Conservation (phyloP, 139 green algal species). For the Volvox africanus region DNA sequence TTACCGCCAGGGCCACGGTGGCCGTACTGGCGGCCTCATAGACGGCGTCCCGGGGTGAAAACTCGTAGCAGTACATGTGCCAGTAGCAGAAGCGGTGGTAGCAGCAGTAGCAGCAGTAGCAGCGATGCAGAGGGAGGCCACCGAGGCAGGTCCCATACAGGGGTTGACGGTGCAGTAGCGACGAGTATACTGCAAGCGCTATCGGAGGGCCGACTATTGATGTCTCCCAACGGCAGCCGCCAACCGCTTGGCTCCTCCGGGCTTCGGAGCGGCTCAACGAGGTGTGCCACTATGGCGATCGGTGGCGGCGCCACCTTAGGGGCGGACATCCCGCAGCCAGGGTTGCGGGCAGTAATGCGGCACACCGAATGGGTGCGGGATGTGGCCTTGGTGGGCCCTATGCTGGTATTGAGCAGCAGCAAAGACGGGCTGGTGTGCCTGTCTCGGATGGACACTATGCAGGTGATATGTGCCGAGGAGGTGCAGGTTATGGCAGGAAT, state of each 20-base stretch:
- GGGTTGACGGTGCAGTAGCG: background rate
- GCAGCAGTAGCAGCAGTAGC: background rate
- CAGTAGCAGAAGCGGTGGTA: background rate
- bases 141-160: background rate
- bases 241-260: background rate
- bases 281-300: too few species aligned
- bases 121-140: background rate
- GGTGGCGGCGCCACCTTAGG: too few species aligned
- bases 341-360: background rate
- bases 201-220: background rate
- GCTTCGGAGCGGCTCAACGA: background rate
- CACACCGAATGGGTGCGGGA: conserved; percentile 25
- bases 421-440: conserved; percentile 19
- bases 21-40: background rate
- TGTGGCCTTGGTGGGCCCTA: conserved; percentile 8
- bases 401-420: background rate
- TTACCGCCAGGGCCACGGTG: background rate
- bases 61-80: too few species aligned
- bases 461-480: background rate
- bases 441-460: conserved; percentile 11
- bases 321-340: background rate
- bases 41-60: background rate
- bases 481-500: background rate
- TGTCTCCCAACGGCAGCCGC: background rate
- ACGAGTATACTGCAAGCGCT: background rate